A percentile compares a stretch with the other conserved stretches of the same genome.
Evolutionary conservation across 148 eudicot species (phyloP).

Genomic region (Beta vulgaris): DNA sequence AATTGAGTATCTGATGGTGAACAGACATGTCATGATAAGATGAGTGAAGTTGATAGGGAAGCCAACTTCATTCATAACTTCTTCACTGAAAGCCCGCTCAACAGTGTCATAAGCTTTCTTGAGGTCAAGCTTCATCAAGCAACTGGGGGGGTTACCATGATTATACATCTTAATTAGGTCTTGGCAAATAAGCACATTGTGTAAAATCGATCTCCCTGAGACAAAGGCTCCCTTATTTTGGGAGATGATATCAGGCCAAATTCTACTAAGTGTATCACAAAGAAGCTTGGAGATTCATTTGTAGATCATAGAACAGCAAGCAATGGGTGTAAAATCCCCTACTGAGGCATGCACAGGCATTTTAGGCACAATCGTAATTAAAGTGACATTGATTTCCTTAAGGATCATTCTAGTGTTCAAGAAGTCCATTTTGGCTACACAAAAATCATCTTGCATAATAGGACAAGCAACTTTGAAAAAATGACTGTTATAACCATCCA

Average conservation of each 20-base stretch:
- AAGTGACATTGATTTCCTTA: no score
- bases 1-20: neutral
- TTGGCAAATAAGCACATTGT: neutral
- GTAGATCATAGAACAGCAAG: no score
- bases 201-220: neutral
- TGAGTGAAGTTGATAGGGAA: neutral
- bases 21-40: neutral
- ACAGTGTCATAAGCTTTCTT: neutral
- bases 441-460: no score
- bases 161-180: neutral
- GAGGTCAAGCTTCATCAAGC: neutral
- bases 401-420: no score
- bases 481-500: no score
- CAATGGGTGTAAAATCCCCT: no score
- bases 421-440: no score
- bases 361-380: no score
- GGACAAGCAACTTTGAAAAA: no score
- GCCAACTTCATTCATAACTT: neutral
- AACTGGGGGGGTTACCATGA: neutral
- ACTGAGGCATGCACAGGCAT: no score
- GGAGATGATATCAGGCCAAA: neutral
- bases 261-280: no score
- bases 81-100: neutral
- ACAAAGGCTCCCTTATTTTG: neutral
- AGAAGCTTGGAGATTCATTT: no score